These are phyloP conservation scores for Citrullus mucosospermus DNA, from an alignment of 306 rosid species.

Conservation along the genomic window DNA sequence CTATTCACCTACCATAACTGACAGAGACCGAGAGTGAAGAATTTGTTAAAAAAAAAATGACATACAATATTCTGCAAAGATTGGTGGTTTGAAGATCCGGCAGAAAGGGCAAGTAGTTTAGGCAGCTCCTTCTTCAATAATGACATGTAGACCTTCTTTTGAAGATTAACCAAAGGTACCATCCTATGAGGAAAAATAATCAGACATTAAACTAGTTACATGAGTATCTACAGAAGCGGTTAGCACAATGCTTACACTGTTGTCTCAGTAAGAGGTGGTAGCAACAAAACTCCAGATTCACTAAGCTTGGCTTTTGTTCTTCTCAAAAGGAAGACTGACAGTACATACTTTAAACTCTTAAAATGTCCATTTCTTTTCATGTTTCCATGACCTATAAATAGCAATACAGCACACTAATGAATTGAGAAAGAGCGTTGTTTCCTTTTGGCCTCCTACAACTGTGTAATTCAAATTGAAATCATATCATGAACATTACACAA, in stretches of 20 bases:
- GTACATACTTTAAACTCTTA: conserved; percentile 43
- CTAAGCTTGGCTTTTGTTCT: conserved; percentile 79
- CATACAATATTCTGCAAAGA: conserved; percentile 80
- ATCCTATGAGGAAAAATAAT: conserved; percentile 38
- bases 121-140: conserved; percentile 83
- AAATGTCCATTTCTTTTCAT: conserved; percentile 34
- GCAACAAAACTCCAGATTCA: conserved; percentile 57
- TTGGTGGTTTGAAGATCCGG: conserved; percentile 62
- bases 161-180: conserved; percentile 65
- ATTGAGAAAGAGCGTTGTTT: neutral
- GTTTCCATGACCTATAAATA: conserved; percentile 37
- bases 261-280: conserved; percentile 80
- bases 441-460: neutral
- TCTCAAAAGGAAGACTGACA: conserved; percentile 78
- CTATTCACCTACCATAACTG: neutral
- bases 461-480: neutral
- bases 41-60: neutral
- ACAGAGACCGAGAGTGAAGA: neutral
- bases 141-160: conserved; percentile 73
- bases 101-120: conserved; percentile 57
- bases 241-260: conserved; percentile 45
- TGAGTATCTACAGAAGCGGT: neutral
- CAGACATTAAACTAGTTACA: neutral
- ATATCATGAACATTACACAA: neutral
- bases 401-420: conserved; percentile 4